Evolutionary conservation across 2,329 filamentous ascomycete genomes (phyloP).

Genomic region (Aureobasidium sp.): DNA sequence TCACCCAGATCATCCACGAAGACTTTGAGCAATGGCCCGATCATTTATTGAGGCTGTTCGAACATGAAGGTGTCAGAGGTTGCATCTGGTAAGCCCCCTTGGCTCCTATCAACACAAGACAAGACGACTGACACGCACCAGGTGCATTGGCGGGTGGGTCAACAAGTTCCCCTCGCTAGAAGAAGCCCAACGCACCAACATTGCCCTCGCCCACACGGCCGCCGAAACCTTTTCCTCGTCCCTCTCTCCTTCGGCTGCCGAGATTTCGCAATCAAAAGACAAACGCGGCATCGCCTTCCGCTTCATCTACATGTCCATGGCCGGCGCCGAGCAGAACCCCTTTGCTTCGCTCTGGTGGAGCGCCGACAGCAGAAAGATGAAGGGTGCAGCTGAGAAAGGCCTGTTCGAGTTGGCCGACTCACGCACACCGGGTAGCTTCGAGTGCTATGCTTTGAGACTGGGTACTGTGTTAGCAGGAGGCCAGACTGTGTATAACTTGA

Average conservation of each 20-base stretch:
- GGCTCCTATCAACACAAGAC: not conserved
- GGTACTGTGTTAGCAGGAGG: constrained; percentile 27
- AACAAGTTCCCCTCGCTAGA: constrained; percentile 24
- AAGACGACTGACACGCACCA: not conserved
- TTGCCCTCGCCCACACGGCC: constrained; percentile 26
- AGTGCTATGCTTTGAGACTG: constrained; percentile 29
- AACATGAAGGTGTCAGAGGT: constrained; percentile 34
- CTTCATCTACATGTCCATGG: constrained; percentile 37
- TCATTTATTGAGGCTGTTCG: constrained; percentile 35
- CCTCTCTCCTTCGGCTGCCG: constrained; percentile 22
- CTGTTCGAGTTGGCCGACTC: constrained; percentile 27
- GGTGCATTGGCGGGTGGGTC: constrained; percentile 24
- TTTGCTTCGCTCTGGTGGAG: constrained; percentile 33
- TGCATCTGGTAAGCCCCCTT: constrained; percentile 37
- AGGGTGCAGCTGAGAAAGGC: constrained; percentile 33
- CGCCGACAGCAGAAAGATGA: constrained; percentile 29
- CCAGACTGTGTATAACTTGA: constrained; percentile 27
- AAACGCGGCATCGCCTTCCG: constrained; percentile 29
- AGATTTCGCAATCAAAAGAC: constrained; percentile 20
- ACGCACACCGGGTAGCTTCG: constrained; percentile 28
- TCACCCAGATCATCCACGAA: constrained; percentile 32
- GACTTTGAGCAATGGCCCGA: constrained; percentile 50
- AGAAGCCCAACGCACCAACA: constrained; percentile 27
- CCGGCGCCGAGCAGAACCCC: constrained; percentile 35
- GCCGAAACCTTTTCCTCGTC: constrained; percentile 28